Conservation (phyloP, 2,329 filamentous ascomycete species). For the Onygenales sp. region DNA sequence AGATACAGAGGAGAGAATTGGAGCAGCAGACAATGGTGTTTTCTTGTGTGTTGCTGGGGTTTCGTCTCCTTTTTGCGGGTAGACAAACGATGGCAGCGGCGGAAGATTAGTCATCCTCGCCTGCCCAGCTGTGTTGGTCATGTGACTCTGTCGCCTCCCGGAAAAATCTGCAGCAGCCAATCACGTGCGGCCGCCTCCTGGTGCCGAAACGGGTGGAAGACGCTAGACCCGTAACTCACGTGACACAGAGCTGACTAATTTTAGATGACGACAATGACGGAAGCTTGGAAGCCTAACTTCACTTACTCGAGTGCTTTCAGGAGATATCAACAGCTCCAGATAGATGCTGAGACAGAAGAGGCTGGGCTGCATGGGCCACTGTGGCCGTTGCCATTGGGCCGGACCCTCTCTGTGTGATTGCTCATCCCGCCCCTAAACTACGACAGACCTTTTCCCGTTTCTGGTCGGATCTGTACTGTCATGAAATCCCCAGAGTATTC, state of each 20-base stretch:
- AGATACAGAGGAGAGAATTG: too few relatives aligned
- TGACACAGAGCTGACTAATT: neutral
- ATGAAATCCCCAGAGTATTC: too few relatives aligned
- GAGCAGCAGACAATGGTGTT: slow-evolving; percentile 1
- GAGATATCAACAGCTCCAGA: too few relatives aligned
- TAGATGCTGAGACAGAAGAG: too few relatives aligned
- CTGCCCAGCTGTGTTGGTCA: neutral
- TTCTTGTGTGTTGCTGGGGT: neutral
- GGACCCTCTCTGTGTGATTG: too few relatives aligned
- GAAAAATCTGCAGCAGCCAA: slow-evolving; percentile 4
- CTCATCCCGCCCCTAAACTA: too few relatives aligned
- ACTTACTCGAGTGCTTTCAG: too few relatives aligned
- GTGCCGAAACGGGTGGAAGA: slow-evolving; percentile 10
- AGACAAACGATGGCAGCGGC: neutral
- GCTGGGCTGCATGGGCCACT: too few relatives aligned
- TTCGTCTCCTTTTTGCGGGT: neutral
- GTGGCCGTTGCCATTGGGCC: too few relatives aligned
- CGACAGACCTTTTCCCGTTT: too few relatives aligned
- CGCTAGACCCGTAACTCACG: slow-evolving; percentile 3
- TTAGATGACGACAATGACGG: neutral
- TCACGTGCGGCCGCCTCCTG: neutral
- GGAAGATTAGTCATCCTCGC: slow-evolving; percentile 4
- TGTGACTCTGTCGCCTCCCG: neutral
- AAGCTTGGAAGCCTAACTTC: too few relatives aligned
- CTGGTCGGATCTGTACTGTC: too few relatives aligned